A percentile compares a stretch with the other conserved stretches of the same genome.
phyloP scores from a whole-genome alignment of 331 rosid species.

The Pyrus hybrid region DNA sequence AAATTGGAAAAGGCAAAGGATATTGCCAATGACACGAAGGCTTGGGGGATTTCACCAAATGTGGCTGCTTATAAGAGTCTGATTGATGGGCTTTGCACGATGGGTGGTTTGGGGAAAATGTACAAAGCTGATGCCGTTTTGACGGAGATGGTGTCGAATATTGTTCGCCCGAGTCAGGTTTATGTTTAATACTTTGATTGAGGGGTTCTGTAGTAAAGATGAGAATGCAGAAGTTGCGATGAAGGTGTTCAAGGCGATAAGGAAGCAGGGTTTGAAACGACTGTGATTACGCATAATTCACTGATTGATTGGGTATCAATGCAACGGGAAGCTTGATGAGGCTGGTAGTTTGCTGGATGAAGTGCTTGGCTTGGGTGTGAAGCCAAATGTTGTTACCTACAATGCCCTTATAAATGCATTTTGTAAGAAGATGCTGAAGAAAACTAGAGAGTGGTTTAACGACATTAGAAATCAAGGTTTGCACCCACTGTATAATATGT shows the following conservation, averaged over 20 bases:
- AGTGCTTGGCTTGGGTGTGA: slow-evolving; percentile 18
- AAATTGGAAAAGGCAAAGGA: slow-evolving; percentile 16
- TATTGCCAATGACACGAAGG: slow-evolving; percentile 10
- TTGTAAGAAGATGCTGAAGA: slow-evolving; percentile 25
- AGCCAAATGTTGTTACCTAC: slow-evolving; percentile 28
- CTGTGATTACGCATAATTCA: slow-evolving; percentile 20
- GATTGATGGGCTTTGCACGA: slow-evolving; percentile 32
- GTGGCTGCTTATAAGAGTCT: slow-evolving; percentile 30
- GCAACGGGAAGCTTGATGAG: slow-evolving; percentile 21
- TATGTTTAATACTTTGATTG: slow-evolving; percentile 29
- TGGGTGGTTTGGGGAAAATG: slow-evolving; percentile 33
- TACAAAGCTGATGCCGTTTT: slow-evolving; percentile 32
- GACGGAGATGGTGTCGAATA: slow-evolving; percentile 30
- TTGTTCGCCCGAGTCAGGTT: slow-evolving; percentile 15
- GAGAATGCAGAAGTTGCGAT: slow-evolving; percentile 20
- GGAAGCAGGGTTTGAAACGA: slow-evolving; percentile 26
- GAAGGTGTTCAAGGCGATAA: slow-evolving; percentile 27
- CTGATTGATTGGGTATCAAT: slow-evolving; percentile 17
- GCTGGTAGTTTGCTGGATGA: slow-evolving; percentile 18
- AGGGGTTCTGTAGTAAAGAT: slow-evolving; percentile 37
- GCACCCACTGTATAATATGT: slow-evolving; percentile 22
- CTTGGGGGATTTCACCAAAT: slow-evolving; percentile 24
- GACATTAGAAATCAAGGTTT: slow-evolving; percentile 17
- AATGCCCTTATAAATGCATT: slow-evolving; percentile 29
- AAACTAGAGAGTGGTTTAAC: slow-evolving; percentile 28